Conservation (phyloP, 2,329 filamentous ascomycete species). For the Fusarium aywerte region DNA sequence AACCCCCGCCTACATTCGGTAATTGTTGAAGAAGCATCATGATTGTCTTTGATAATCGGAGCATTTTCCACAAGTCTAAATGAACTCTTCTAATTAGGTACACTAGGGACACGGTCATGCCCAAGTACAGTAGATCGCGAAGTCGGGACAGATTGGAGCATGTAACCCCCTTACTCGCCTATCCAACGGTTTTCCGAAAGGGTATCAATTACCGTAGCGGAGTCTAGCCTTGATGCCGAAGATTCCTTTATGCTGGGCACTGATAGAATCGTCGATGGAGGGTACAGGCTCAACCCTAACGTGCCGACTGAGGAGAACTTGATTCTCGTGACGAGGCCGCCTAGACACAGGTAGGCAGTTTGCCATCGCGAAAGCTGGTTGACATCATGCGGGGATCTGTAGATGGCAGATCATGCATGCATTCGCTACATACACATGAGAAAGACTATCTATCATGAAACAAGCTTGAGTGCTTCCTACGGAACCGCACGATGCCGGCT, state of each 20-base stretch:
- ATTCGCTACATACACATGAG: constrained; percentile 24
- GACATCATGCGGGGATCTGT: constrained; percentile 22
- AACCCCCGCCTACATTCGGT: constrained; percentile 21
- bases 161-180: not conserved
- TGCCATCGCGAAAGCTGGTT: constrained; percentile 7
- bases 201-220: constrained; percentile 10
- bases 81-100: constrained; percentile 4
- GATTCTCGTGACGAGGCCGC: constrained; percentile 3
- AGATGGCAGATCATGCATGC: constrained; percentile 28
- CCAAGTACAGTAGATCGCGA: not conserved
- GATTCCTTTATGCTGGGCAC: constrained; percentile 1
- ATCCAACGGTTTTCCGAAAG: constrained; percentile 12
- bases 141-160: constrained; percentile 4
- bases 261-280: constrained; percentile 9
- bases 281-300: constrained; percentile 25
- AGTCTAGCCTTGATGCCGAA: constrained; percentile 20
- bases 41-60: constrained; percentile 20
- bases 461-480: constrained; percentile 4
- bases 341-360: constrained; percentile 2
- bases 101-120: constrained; percentile 15
- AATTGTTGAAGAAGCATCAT: constrained; percentile 20
- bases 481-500: constrained; percentile 12
- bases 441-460: constrained; percentile 18
- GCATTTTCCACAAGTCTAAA: constrained; percentile 24
- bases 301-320: constrained; percentile 7